Base-by-base conservation (phyloP, 2,329 filamentous ascomycete genomes). In the Clonostachys rhizophaga region DNA sequence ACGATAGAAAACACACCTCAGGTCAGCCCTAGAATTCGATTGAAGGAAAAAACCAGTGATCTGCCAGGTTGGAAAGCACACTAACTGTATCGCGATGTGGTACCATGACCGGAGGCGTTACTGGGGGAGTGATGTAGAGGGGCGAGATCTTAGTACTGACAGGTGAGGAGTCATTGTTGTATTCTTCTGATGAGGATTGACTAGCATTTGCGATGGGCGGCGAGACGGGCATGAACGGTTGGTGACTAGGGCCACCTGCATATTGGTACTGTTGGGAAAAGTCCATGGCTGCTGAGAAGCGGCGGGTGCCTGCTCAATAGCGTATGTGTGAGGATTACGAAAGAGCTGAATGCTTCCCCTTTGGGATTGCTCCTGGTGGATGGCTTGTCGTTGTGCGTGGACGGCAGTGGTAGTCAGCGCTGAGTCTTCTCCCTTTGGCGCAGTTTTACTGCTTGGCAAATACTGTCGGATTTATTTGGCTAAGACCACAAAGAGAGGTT, bases 171-270 rank as follows among this genome's bases (percentile, higher is more conserved):
- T 75, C 74, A 48, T 67, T 73, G 58, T 66, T 71, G 64, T 75
- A 81, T 47, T 81, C 77, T 48, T 80, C 76, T 35, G 76, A 79
- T 30, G 67, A 65, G 41, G 72, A 72, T 47, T 77, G 78, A 56
- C 75, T 30, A 30, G 75, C 48, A 76, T 75, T 60, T 78, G 72
- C 48, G 76, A 78, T 33, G 78, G 77, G 58, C 43, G 76, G 76
- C 48, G 72, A 66, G 47, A 81, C 72, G 52, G 70, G 68, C 59
- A 80, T 70, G 59, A 79, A 81, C 56, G 74, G 67, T 65, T 77
- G 74, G 50, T 42, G 43, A 30, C 24, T 30, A 30, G 24, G 24
- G 30, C 35, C 36, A 47, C 67, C 68, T 44, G 69, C 54, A 61
- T 76, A 81, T 41, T 70, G 62, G 52, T 76, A 76, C 51, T 68